Evolutionary conservation across 495 filamentous ascomycete species (phyloP).

Genomic region (Astrocystis sublimbata): DNA sequence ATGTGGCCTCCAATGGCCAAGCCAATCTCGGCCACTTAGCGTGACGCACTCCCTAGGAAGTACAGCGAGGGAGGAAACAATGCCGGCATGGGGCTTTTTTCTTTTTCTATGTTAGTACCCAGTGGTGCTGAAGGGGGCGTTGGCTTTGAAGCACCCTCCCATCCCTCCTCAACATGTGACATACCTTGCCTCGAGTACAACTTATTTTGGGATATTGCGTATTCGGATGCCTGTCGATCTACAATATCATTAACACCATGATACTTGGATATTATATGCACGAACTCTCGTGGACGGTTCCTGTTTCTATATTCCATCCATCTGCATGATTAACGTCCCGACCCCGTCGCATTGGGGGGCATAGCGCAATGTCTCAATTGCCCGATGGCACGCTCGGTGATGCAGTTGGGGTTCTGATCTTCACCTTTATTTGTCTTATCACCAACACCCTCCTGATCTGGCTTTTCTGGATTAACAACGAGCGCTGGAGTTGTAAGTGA

Average conservation of each 20-base stretch:
- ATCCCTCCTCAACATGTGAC: too few relatives aligned
- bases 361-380: conserved; percentile 14
- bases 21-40: neutral
- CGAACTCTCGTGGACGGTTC: neutral
- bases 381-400: conserved; percentile 18
- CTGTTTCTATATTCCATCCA: neutral
- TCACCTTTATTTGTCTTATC: conserved; percentile 18
- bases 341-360: neutral
- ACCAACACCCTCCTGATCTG: conserved; percentile 20
- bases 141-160: neutral
- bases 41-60: neutral
- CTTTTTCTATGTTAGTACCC: too few relatives aligned
- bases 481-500: conserved; percentile 18
- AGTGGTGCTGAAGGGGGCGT: neutral
- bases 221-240: neutral
- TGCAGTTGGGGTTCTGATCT: conserved; percentile 16
- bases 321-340: neutral
- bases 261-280: too few relatives aligned
- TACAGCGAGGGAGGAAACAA: neutral
- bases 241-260: neutral
- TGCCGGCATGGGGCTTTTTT: neutral
- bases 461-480: conserved; percentile 18
- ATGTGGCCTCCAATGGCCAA: neutral
- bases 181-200: neutral
- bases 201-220: neutral